Percentiles rank a stretch among this genome's conserved stretches.
phyloP scores from a whole-genome alignment of 352 stramenopile genomes.

The Stramenopiles sp. region DNA sequence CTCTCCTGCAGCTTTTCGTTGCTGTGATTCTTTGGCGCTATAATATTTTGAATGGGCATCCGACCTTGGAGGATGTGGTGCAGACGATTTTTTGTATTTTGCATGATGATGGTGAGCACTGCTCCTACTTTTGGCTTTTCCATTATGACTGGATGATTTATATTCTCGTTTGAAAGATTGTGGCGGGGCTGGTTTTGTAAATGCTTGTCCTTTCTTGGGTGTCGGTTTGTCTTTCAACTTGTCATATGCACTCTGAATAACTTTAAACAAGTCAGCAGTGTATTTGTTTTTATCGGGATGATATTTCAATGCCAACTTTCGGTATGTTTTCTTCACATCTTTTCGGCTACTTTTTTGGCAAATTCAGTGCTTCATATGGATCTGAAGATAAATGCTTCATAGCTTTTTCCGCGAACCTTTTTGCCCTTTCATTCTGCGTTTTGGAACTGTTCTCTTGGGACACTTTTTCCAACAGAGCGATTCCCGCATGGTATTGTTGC shows the following conservation, averaged over 20 bases:
- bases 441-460: neutral
- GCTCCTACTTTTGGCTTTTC: neutral
- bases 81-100: neutral
- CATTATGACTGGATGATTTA: neutral
- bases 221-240: constrained; percentile 10
- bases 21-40: neutral
- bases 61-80: neutral
- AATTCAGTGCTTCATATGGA: constrained; percentile 6
- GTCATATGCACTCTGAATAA: neutral
- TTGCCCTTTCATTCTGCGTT: neutral
- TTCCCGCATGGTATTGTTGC: neutral
- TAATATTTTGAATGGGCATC: neutral
- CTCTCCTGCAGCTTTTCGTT: neutral
- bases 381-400: neutral
- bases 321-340: constrained; percentile 2
- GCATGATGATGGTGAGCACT: neutral
- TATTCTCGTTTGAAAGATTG: neutral
- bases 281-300: constrained; percentile 11
- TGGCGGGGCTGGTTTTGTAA: neutral
- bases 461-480: neutral
- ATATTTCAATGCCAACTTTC: constrained; percentile 6
- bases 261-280: constrained; percentile 6
- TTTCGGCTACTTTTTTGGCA: neutral
- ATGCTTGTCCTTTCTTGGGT: constrained; percentile 11
- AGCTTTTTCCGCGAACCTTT: neutral